Conservation (phyloP, 768 basidiomycete genomes). For the Mycena rosella region DNA sequence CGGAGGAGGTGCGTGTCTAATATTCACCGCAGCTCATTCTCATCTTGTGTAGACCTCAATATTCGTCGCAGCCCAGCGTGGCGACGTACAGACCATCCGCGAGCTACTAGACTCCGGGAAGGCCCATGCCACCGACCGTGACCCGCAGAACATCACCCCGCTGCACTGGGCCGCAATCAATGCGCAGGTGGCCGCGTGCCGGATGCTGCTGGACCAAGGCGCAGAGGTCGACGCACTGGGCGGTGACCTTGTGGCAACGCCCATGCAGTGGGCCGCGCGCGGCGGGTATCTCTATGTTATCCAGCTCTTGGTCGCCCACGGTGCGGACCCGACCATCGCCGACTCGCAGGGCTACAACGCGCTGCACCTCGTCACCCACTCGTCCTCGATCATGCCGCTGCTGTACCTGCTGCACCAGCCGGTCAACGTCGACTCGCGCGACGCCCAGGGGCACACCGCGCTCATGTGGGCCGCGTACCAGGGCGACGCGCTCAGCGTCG, state of each 20-base stretch:
- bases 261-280: conserved; percentile 98
- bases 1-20: conserved; percentile 29
- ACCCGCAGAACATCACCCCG: conserved; percentile 93
- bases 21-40: not conserved
- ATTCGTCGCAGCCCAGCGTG: conserved; percentile 89
- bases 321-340: conserved; percentile 91
- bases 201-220: conserved; percentile 89
- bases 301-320: conserved; percentile 89
- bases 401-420: conserved; percentile 94
- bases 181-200: conserved; percentile 90
- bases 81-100: conserved; percentile 76
- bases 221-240: conserved; percentile 96
- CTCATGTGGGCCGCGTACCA: conserved; percentile 99
- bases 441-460: conserved; percentile 92
- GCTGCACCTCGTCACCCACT: conserved; percentile 95
- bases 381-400: conserved; percentile 93
- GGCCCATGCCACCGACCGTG: conserved; percentile 81
- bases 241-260: conserved; percentile 94
- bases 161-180: conserved; percentile 99
- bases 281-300: conserved; percentile 97
- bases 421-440: conserved; percentile 90
- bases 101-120: conserved; percentile 78
- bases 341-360: conserved; percentile 98
- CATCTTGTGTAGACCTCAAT: conserved; percentile 64
- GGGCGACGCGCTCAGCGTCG: conserved; percentile 95